These are phyloP conservation scores for Cytidiella melzeri DNA, from an alignment of 768 basidiomycete genomes.

Conservation along the genomic window DNA sequence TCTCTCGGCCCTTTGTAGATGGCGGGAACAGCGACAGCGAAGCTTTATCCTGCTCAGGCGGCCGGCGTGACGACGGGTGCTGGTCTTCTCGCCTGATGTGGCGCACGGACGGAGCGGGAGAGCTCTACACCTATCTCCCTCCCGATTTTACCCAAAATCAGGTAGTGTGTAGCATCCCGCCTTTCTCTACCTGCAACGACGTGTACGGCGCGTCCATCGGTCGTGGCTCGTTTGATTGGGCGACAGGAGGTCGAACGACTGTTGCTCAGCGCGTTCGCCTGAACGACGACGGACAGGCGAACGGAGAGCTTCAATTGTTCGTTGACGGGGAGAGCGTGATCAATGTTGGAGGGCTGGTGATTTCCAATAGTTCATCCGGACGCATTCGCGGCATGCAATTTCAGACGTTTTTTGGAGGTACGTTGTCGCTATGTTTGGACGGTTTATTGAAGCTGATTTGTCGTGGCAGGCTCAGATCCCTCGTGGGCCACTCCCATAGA, in stretches of 20 bases:
- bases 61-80: slow-evolving; percentile 51
- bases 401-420: slow-evolving; percentile 79
- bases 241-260: slow-evolving; percentile 60
- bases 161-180: slow-evolving; percentile 41
- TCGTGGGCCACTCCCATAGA: slow-evolving; percentile 55
- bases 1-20: slow-evolving; percentile 34
- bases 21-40: slow-evolving; percentile 47
- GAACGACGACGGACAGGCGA: slow-evolving; percentile 62
- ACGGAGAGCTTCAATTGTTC: slow-evolving; percentile 70
- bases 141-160: slow-evolving; percentile 42
- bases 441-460: neutral
- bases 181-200: slow-evolving; percentile 50
- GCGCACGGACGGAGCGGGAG: slow-evolving; percentile 38
- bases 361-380: slow-evolving; percentile 42
- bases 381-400: slow-evolving; percentile 62
- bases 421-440: slow-evolving; percentile 14
- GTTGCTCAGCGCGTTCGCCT: slow-evolving; percentile 64
- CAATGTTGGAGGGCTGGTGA: slow-evolving; percentile 46
- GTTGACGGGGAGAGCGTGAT: slow-evolving; percentile 61
- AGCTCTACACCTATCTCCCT: slow-evolving; percentile 42
- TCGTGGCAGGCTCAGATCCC: slow-evolving; percentile 34
- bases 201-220: slow-evolving; percentile 64
- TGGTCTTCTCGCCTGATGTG: slow-evolving; percentile 75
- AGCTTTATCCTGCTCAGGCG: slow-evolving; percentile 63
- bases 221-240: slow-evolving; percentile 61